Percentiles rank a stretch among this genome's conserved stretches.
Evolutionary conservation across 805 yeast species (phyloP).

Genomic region (Candida xyloterini): DNA sequence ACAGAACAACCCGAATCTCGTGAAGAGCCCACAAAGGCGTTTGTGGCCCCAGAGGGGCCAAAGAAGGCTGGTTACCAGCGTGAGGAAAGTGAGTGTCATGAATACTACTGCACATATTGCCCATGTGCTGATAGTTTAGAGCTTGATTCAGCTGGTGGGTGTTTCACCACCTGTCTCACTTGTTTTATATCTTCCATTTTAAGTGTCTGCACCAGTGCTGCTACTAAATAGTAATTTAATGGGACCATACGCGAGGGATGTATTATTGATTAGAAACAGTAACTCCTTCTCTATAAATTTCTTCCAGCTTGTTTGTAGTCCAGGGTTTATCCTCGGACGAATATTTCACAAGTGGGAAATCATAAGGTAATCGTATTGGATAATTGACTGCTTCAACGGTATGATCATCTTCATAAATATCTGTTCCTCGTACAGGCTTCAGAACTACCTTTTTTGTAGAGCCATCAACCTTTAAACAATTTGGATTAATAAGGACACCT

Average conservation of each 20-base stretch:
- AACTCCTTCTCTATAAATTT: constrained; percentile 6
- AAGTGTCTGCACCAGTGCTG: constrained; percentile 10
- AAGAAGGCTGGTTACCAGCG: constrained; percentile 24
- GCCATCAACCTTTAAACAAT: constrained; percentile 16
- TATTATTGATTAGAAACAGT: not conserved
- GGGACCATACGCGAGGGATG: not conserved
- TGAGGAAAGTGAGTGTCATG: constrained; percentile 31
- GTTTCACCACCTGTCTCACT: constrained; percentile 10
- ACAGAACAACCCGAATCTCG: constrained; percentile 12
- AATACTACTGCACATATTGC: constrained; percentile 23
- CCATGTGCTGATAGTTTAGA: constrained; percentile 12
- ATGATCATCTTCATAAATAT: constrained; percentile 18
- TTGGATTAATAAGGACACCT: constrained; percentile 47
- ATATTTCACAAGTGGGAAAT: constrained; percentile 48
- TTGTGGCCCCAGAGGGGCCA: constrained; percentile 13
- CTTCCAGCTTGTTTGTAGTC: constrained; percentile 32
- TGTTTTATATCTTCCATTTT: constrained; percentile 14
- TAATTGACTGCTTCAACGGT: constrained; percentile 11
- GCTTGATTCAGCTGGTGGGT: constrained; percentile 11
- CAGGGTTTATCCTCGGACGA: constrained; percentile 44
- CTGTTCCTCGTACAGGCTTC: constrained; percentile 44
- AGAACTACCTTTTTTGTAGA: constrained; percentile 22
- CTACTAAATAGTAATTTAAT: constrained; percentile 3
- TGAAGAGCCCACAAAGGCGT: constrained; percentile 14
- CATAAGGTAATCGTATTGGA: constrained; percentile 53